Evolutionary conservation across 2,329 filamentous ascomycete genomes (phyloP), one percentile per base, ranked within the genome.

Genomic region (Colletotrichum zoysiae): DNA sequence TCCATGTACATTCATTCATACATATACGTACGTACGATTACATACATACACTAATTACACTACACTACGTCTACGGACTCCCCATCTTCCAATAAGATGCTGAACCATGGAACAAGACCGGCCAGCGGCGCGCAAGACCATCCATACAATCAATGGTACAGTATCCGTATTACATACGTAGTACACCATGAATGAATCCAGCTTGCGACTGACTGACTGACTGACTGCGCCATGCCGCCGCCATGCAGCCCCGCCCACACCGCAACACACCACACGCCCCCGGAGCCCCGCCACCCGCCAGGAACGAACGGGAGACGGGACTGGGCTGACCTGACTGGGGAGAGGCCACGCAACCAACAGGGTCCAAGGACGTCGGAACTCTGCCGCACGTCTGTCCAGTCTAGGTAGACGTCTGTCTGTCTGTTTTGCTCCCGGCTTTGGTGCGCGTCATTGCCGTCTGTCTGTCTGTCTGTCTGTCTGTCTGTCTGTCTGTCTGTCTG

Each of bases 181-280:
- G 2, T 14, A 2, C 9, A 6, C 3, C 4, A 51, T 53, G 63
- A 57, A 51, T 53, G 63, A 57, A 38, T 38, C 30, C 48, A 65
- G 35, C 44, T 42, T 42, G 68, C 53, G 51, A 68, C 69, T 68
- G n/a, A n/a, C 58, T 65, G 65, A 30, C 26, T 30, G 26, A 30
- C 26, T 30, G 30, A 30, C 30, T 30, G 30, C 30, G 30, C 68
- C 68, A 71, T 71, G 65, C 65, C 69, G 65, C 65, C 69, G 69
- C 69, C 69, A 68, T 68, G 69, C 38, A 71, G 65, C 69, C 68
- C 68, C 68, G 68, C 65, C 65, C 68, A 71, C 58, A 63, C 20
- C 68, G 68, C 58, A 68, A 58, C 68, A 71, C 58, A 63, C 20
- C 68, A 71, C 58, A 68, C 20, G 57, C 58, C 67, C 67, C 65